Conservation (phyloP, 2,329 filamentous ascomycete genomes). For the Pseudogymnoascus sp. region DNA sequence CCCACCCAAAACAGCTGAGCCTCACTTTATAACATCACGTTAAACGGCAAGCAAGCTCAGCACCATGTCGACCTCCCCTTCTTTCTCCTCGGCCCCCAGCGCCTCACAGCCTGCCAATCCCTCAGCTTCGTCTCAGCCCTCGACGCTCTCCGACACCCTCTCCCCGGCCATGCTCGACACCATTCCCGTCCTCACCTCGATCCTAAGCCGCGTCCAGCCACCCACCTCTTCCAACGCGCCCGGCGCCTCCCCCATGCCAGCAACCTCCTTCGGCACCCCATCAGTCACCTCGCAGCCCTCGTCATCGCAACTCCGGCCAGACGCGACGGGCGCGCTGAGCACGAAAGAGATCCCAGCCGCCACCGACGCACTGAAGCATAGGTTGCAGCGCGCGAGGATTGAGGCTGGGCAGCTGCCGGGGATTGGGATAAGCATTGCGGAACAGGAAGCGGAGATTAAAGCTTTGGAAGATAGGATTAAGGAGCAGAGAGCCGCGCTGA, state of each 20-base stretch:
- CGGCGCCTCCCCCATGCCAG: slow-evolving; percentile 13
- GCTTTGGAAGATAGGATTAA: slow-evolving; percentile 56
- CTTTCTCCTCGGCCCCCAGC: slow-evolving; percentile 3
- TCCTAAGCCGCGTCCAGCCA: slow-evolving; percentile 64
- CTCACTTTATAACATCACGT: neutral
- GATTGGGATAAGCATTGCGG: slow-evolving; percentile 54
- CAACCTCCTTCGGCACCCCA: slow-evolving; percentile 23
- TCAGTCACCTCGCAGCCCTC: slow-evolving; percentile 18
- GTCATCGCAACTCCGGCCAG: slow-evolving; percentile 23
- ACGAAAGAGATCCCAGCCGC: slow-evolving; percentile 72
- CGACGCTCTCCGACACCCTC: slow-evolving; percentile 49
- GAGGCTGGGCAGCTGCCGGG: slow-evolving; percentile 61
- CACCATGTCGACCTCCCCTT: slow-evolving; percentile 19
- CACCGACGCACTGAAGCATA: slow-evolving; percentile 71
- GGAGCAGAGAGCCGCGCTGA: slow-evolving; percentile 52
- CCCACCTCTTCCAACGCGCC: slow-evolving; percentile 32
- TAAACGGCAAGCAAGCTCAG: neutral
- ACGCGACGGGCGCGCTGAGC: slow-evolving; percentile 20
- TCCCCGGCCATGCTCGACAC: slow-evolving; percentile 79
- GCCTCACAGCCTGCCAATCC: slow-evolving; percentile 14
- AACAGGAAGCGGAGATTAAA: slow-evolving; percentile 64
- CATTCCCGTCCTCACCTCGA: slow-evolving; percentile 69
- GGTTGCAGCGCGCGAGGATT: slow-evolving; percentile 68
- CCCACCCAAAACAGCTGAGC: neutral
- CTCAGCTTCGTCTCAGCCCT: slow-evolving; percentile 29